phyloP scores from a whole-genome alignment of 805 yeast genomes.

The Ogataea pignaliae region DNA sequence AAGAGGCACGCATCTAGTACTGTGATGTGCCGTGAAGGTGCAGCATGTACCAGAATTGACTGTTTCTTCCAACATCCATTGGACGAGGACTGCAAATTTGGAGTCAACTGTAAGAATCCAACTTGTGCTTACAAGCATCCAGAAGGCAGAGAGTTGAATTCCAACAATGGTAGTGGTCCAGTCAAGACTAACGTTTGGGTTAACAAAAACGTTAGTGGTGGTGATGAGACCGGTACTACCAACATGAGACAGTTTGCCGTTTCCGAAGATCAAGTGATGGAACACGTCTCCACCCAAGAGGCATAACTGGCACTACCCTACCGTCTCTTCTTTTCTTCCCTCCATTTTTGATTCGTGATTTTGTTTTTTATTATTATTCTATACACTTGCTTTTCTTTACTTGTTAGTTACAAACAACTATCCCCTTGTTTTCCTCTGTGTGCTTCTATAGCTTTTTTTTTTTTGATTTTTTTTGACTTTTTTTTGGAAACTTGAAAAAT shows the following conservation, averaged over 20 bases:
- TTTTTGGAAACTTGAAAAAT: neutral
- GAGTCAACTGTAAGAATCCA: constrained; percentile 65
- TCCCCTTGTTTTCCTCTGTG: neutral
- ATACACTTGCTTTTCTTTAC: neutral
- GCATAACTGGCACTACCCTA: neutral
- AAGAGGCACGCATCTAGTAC: constrained; percentile 78
- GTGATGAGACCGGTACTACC: constrained; percentile 30
- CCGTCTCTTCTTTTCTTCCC: neutral
- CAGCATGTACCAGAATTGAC: constrained; percentile 70
- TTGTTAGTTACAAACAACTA: neutral
- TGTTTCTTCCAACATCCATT: constrained; percentile 83
- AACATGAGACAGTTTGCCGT: constrained; percentile 71
- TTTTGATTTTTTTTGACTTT: constrained; percentile 1
- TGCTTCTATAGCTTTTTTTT: neutral
- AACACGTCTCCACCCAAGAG: constrained; percentile 54
- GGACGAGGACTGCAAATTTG: constrained; percentile 75
- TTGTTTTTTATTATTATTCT: no score
- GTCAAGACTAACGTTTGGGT: constrained; percentile 30
- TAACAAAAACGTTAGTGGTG: constrained; percentile 13
- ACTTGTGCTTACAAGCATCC: constrained; percentile 79
- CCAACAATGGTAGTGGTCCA: constrained; percentile 17
- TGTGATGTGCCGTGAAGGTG: constrained; percentile 78
- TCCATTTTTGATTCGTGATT: neutral
- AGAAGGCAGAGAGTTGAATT: constrained; percentile 51
- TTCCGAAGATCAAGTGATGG: constrained; percentile 68